A percentile compares a stretch with the other conserved stretches of the same genome.
Evolutionary conservation across 805 yeast species (phyloP).

Genomic region (Priceomyces medius): DNA sequence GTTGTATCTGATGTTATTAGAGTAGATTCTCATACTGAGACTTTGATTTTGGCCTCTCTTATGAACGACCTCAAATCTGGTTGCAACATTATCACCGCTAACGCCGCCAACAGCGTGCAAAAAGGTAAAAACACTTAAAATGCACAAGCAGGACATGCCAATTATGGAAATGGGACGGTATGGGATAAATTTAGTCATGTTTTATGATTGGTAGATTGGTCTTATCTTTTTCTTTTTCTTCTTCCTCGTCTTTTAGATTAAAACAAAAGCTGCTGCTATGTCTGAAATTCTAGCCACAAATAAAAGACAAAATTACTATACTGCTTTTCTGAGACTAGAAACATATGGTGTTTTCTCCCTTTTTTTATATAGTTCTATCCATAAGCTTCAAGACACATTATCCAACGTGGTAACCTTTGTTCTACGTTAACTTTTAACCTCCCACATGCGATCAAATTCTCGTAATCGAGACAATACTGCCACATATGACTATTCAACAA

Average conservation of each 20-base stretch:
- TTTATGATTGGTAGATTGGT: no score
- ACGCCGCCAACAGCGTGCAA: neutral
- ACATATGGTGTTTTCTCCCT: no score
- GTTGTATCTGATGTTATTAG: constrained; percentile 36
- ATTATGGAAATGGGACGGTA: neutral
- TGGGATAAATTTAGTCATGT: neutral
- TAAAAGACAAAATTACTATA: no score
- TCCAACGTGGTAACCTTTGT: neutral
- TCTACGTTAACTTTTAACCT: neutral
- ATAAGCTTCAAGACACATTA: neutral
- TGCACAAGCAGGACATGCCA: neutral
- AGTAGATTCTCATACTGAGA: constrained; percentile 30
- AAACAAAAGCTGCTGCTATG: no score
- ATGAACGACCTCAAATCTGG: neutral
- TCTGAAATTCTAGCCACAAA: no score
- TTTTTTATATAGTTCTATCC: neutral
- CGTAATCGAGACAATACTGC: neutral
- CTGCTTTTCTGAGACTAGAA: no score
- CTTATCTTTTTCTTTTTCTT: no score
- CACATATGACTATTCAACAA: no score
- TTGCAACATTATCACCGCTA: neutral
- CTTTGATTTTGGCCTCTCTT: constrained; percentile 1
- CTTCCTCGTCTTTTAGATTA: no score
- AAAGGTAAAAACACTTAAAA: neutral
- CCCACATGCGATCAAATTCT: neutral